Evolutionary conservation across 139 green algal species (phyloP), one percentile per base, ranked within the genome.

Genomic region (Volvox africanus): DNA sequence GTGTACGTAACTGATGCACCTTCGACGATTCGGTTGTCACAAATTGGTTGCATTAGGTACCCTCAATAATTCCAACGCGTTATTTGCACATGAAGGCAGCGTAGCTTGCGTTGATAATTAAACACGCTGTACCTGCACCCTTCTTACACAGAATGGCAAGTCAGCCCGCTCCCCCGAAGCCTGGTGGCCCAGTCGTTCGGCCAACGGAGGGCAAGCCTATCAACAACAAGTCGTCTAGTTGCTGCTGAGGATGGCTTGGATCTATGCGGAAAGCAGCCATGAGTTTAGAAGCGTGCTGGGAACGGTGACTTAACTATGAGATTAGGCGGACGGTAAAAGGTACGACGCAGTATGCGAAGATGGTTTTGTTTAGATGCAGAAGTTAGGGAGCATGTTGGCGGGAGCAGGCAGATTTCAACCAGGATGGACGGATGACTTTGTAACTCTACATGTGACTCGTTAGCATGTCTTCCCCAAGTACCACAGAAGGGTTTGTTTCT

Each of bases 121-220:
- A 55, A 55, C 9, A 14, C 44, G 9, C 9, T 55, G 44, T 55
- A 9, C 44, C 44, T 55, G 44, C 5, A 55, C 44, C 44, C 44
- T 55, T 55, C 9, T 55, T 14, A 55, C 65, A 73, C 93, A 96
- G 97, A 91, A 99, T 99, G 97, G 97, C 97, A 18, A 97, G 92
- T 55, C 96, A 99, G 94, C 97, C 97, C 17, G 95, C 96, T 69
- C 92, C 97, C 37, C 94, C 94, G 62, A 96, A 96, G 91, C 30
- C 82, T 36, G 95, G 94, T 16, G 93, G 94, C n/a, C 96, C 88
- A 5, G 91, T 92, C 65, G 98, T 95, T 26, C 96, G 98, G 91
- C 93, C 94, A 28, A 97, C 97, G 80, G 96, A 98, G 92, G 97
- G 97, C 37, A 96, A 97, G 91, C 89, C 95, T 24, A 95, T 99